Conservation (phyloP, 2,329 filamentous ascomycete genomes). For the Cladosporium sphaerospermum region DNA sequence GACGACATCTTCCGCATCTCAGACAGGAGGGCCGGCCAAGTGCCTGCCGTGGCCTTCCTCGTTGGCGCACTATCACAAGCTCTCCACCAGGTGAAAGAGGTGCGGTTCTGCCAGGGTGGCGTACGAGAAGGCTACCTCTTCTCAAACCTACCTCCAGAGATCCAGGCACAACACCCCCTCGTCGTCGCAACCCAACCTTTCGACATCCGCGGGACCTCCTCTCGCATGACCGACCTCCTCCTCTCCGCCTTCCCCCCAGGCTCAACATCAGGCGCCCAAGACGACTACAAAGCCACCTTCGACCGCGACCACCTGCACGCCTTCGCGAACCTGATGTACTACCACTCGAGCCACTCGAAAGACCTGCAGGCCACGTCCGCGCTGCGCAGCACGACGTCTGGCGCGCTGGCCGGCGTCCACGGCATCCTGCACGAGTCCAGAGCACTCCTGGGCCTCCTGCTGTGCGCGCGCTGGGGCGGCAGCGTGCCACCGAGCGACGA, state of each 20-base stretch:
- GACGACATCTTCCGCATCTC: slow-evolving; percentile 63
- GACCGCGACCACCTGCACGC: slow-evolving; percentile 44
- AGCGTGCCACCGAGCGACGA: slow-evolving; percentile 54
- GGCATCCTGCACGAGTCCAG: slow-evolving; percentile 68
- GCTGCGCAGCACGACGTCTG: slow-evolving; percentile 65
- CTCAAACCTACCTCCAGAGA: slow-evolving; percentile 54
- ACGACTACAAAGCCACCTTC: slow-evolving; percentile 38
- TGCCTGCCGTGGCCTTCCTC: slow-evolving; percentile 75
- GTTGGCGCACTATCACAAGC: slow-evolving; percentile 67
- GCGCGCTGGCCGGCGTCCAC: slow-evolving; percentile 61
- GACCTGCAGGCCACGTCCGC: slow-evolving; percentile 56
- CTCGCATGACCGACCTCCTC: slow-evolving; percentile 45
- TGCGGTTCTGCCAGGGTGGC: slow-evolving; percentile 81
- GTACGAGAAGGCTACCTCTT: slow-evolving; percentile 80
- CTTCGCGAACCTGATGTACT: slow-evolving; percentile 54
- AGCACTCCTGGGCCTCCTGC: slow-evolving; percentile 62
- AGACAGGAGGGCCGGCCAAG: slow-evolving; percentile 69
- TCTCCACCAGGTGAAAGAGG: slow-evolving; percentile 63
- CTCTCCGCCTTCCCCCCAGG: slow-evolving; percentile 39
- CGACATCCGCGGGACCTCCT: slow-evolving; percentile 41
- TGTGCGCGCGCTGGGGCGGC: slow-evolving; percentile 69
- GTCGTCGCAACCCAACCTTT: slow-evolving; percentile 53
- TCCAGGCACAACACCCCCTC: slow-evolving; percentile 63
- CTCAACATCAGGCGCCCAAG: slow-evolving; percentile 16
- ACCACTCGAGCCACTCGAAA: slow-evolving; percentile 38